phyloP scores from a whole-genome alignment of 116 monocot genomes.

The Posidonia oceanica region DNA sequence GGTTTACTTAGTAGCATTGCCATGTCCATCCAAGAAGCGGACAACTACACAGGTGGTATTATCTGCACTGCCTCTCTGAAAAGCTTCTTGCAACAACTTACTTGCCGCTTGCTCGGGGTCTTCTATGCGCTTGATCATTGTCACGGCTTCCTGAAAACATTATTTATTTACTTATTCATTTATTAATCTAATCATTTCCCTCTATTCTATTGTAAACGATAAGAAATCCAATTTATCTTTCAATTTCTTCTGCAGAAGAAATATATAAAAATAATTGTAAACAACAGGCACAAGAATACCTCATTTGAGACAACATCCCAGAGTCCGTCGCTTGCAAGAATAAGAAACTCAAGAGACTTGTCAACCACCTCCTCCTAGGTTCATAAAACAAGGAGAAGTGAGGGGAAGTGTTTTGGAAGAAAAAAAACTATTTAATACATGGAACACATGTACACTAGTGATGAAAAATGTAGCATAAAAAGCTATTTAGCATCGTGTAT shows the following conservation, averaged over 20 bases:
- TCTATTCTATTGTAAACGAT: background rate
- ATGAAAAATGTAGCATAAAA: too few relatives aligned
- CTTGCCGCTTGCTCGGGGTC: conserved; percentile 72
- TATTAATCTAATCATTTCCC: background rate
- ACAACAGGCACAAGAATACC: conserved; percentile 13
- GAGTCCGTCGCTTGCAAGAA: conserved; percentile 88
- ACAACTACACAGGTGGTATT: conserved; percentile 85
- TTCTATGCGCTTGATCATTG: conserved; percentile 62
- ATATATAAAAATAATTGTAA: background rate
- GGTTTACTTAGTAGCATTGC: too few relatives aligned
- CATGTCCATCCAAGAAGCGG: conserved; percentile 32
- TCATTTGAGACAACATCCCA: conserved; percentile 94
- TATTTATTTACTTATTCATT: background rate
- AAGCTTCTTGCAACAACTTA: conserved; percentile 63
- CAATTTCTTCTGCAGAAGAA: background rate
- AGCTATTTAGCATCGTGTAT: too few relatives aligned
- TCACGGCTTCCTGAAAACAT: conserved; percentile 59
- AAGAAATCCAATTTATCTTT: background rate
- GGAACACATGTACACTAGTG: background rate
- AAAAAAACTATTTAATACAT: background rate
- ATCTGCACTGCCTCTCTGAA: conserved; percentile 71
- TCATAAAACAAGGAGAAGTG: background rate
- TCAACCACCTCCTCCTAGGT: conserved; percentile 71
- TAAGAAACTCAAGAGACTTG: conserved; percentile 83
- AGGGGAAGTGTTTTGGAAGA: background rate